Conservation (phyloP, 139 green algal species). For the Closterium sp. region DNA sequence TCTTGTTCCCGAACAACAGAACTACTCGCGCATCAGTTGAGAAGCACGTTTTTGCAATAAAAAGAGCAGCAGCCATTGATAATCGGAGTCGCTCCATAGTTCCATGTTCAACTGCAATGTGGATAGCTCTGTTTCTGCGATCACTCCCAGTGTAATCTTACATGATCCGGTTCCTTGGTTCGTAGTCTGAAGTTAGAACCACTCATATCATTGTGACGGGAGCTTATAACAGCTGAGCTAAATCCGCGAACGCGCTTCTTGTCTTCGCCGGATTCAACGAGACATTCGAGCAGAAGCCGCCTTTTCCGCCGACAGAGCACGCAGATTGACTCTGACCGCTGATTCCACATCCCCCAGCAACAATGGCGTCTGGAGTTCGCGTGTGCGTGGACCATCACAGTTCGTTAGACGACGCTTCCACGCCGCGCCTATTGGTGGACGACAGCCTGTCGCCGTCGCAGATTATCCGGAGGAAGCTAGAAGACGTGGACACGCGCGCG, state of each 20-base stretch:
- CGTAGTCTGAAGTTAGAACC: too few species aligned
- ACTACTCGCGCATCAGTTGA: not conserved
- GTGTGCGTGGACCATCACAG: not conserved
- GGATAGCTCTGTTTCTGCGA: not conserved
- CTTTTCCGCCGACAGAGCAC: not conserved
- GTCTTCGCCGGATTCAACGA: not conserved
- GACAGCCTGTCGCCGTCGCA: not conserved
- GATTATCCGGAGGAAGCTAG: not conserved
- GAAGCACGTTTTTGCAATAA: not conserved
- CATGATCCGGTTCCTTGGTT: not conserved
- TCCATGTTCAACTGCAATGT: not conserved
- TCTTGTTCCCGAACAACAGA: too few species aligned
- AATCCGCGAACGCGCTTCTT: not conserved
- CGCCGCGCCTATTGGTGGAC: not conserved
- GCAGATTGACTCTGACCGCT: not conserved
- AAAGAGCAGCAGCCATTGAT: not conserved
- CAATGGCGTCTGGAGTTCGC: not conserved
- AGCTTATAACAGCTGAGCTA: not conserved
- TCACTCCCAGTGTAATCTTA: not conserved
- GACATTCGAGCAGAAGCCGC: not conserved
- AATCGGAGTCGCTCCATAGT: not conserved
- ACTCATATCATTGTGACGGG: not conserved
- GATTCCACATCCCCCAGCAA: not conserved
- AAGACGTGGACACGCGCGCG: not conserved
- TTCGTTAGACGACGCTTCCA: not conserved